Conservation (phyloP, 2,329 filamentous ascomycete genomes). For the Trichoderma sp. region DNA sequence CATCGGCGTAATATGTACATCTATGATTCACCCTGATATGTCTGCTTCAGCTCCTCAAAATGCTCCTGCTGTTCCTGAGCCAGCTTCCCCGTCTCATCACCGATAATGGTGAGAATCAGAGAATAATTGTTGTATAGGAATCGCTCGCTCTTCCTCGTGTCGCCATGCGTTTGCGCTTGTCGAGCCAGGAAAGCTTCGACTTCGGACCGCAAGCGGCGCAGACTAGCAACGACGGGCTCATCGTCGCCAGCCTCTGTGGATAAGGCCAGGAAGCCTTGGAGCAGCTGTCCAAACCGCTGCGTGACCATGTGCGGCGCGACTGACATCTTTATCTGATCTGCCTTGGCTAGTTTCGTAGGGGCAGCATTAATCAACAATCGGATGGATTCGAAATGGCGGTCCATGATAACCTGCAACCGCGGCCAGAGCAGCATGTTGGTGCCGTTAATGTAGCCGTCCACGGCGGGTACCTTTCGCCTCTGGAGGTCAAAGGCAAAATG, state of each 20-base stretch:
- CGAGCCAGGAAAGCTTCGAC: slow-evolving; percentile 80
- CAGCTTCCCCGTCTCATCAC: slow-evolving; percentile 70
- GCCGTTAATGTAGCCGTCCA: slow-evolving; percentile 89
- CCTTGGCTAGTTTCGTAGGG: slow-evolving; percentile 37
- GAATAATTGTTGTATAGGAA: slow-evolving; percentile 97
- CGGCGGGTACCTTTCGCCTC: slow-evolving; percentile 80
- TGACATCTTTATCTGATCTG: slow-evolving; percentile 59
- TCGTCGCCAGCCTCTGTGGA: slow-evolving; percentile 92
- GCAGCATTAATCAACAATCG: slow-evolving; percentile 59
- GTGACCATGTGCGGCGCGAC: slow-evolving; percentile 88
- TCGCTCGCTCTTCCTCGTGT: slow-evolving; percentile 75
- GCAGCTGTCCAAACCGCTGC: slow-evolving; percentile 90
- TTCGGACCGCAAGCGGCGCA: slow-evolving; percentile 73
- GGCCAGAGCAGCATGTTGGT: slow-evolving; percentile 97
- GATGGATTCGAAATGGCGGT: slow-evolving; percentile 85
- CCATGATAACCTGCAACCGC: slow-evolving; percentile 89
- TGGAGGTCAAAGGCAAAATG: slow-evolving; percentile 93
- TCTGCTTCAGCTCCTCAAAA: slow-evolving; percentile 64
- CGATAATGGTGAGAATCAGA: slow-evolving; percentile 87
- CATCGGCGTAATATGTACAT: background rate
- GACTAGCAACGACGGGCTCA: slow-evolving; percentile 81
- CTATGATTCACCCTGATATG: slow-evolving; percentile 47
- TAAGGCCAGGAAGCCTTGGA: slow-evolving; percentile 78
- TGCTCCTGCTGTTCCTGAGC: slow-evolving; percentile 70
- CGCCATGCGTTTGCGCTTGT: slow-evolving; percentile 70